Percentiles rank a stretch among this genome's conserved stretches.
Evolutionary conservation across 2,329 filamentous ascomycete genomes (phyloP).

Genomic region (Fusarium papillatum): DNA sequence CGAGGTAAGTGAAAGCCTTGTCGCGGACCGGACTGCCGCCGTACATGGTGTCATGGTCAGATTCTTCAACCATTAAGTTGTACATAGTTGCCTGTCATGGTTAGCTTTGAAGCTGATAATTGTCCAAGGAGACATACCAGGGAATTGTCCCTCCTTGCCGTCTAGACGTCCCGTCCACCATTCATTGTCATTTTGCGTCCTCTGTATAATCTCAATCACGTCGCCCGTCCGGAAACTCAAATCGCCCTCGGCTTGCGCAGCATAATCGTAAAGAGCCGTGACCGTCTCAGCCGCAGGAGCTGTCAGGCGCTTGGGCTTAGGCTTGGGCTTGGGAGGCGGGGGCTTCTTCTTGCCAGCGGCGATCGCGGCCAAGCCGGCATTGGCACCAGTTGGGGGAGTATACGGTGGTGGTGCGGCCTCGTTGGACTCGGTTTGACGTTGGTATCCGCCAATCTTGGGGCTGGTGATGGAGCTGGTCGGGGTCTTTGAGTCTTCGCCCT

Average conservation of each 20-base stretch:
- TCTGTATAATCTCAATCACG: constrained; percentile 86
- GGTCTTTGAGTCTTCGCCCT: constrained; percentile 55
- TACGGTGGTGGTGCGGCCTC: constrained; percentile 80
- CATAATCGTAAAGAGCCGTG: constrained; percentile 95
- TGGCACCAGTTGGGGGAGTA: constrained; percentile 59
- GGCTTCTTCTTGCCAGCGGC: constrained; percentile 75
- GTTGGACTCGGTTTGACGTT: constrained; percentile 52
- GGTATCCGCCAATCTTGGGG: constrained; percentile 52
- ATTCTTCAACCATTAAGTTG: constrained; percentile 49
- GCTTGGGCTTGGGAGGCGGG: constrained; percentile 75
- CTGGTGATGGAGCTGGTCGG: constrained; percentile 30
- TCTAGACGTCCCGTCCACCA: constrained; percentile 93
- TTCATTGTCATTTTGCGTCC: constrained; percentile 93
- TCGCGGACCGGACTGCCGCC: constrained; percentile 2
- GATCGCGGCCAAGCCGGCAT: constrained; percentile 58
- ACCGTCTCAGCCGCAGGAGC: constrained; percentile 80
- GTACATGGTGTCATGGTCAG: neutral
- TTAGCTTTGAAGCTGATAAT: constrained; percentile 39
- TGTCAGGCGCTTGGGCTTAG: constrained; percentile 83
- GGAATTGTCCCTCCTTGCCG: constrained; percentile 91
- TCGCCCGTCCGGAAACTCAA: constrained; percentile 92
- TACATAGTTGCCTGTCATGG: constrained; percentile 63
- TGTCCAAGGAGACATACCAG: constrained; percentile 72
- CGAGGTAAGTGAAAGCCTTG: constrained; percentile 19
- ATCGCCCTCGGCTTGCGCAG: constrained; percentile 94